phyloP scores from a whole-genome alignment of 2,329 filamentous ascomycete species.

The Claviceps pazoutovae region DNA sequence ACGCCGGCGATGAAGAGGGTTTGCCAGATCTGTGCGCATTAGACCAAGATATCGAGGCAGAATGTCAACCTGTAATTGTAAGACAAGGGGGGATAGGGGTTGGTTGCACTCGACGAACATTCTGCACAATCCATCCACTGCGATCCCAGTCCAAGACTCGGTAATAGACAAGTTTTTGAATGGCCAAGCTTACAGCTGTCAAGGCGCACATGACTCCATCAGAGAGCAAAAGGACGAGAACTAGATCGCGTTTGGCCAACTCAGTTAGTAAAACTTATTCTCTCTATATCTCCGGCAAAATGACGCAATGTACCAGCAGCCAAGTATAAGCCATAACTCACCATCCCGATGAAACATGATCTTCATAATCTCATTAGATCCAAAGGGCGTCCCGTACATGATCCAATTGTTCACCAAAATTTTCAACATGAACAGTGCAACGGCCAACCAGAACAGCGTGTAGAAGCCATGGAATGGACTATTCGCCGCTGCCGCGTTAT shows the following conservation, averaged over 20 bases:
- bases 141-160: conserved; percentile 53
- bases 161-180: conserved; percentile 48
- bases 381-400: conserved; percentile 53
- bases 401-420: conserved; percentile 56
- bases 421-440: conserved; percentile 51
- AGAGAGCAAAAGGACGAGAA: conserved; percentile 42
- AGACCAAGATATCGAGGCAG: background rate
- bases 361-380: conserved; percentile 56
- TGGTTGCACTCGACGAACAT: conserved; percentile 25
- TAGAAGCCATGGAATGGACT: conserved; percentile 71
- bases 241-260: conserved; percentile 11
- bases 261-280: background rate
- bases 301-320: background rate
- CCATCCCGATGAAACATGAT: conserved; percentile 46
- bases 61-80: no score
- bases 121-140: conserved; percentile 60
- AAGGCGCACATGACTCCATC: conserved; percentile 56
- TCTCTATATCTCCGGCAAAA: no score
- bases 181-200: conserved; percentile 49
- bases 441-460: conserved; percentile 62
- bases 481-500: conserved; percentile 49
- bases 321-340: conserved; percentile 9
- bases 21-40: conserved; percentile 46
- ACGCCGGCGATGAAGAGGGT: conserved; percentile 45
- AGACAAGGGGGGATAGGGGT: no score